Evolutionary conservation across 1,284 basidiomycete genomes (phyloP).

Genomic region (Vanrija humicola): DNA sequence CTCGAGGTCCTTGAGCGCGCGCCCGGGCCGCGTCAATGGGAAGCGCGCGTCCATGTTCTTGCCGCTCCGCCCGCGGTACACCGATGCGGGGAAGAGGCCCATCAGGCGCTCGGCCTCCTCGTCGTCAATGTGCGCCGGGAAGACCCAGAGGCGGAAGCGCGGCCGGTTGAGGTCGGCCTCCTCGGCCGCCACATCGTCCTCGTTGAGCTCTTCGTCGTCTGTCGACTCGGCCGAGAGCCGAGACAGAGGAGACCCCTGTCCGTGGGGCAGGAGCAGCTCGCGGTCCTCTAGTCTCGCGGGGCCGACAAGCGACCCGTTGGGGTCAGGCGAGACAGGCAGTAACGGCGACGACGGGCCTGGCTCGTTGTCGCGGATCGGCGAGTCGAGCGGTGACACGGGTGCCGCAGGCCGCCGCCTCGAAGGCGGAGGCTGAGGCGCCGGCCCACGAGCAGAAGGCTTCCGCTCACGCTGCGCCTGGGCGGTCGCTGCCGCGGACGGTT

Average conservation of each 20-base stretch:
- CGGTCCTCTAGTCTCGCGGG: constrained; percentile 6
- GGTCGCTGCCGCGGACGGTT: neutral
- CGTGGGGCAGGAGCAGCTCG: constrained; percentile 12
- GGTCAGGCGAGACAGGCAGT: neutral
- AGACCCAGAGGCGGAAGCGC: constrained; percentile 40
- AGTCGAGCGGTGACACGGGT: neutral
- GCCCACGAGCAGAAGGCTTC: constrained; percentile 21
- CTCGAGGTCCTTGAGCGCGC: constrained; percentile 25
- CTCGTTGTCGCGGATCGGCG: neutral
- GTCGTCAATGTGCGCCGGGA: constrained; percentile 41
- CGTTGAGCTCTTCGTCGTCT: constrained; percentile 20
- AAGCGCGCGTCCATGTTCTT: constrained; percentile 24
- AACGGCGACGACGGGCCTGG: neutral
- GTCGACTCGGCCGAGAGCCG: neutral
- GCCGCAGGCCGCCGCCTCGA: constrained; percentile 14
- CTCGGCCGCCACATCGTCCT: constrained; percentile 30
- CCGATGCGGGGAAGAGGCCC: constrained; percentile 27
- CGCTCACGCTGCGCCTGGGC: constrained; percentile 6
- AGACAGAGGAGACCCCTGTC: neutral
- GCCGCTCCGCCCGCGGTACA: constrained; percentile 10
- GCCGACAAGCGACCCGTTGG: too few relatives aligned
- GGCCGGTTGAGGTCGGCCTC: constrained; percentile 39
- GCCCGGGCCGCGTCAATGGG: constrained; percentile 25
- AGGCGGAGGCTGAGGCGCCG: constrained; percentile 30
- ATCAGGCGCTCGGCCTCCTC: constrained; percentile 35